phyloP scores from a whole-genome alignment of 2,329 filamentous ascomycete genomes.

The Aspergillus pseudoterreus region DNA sequence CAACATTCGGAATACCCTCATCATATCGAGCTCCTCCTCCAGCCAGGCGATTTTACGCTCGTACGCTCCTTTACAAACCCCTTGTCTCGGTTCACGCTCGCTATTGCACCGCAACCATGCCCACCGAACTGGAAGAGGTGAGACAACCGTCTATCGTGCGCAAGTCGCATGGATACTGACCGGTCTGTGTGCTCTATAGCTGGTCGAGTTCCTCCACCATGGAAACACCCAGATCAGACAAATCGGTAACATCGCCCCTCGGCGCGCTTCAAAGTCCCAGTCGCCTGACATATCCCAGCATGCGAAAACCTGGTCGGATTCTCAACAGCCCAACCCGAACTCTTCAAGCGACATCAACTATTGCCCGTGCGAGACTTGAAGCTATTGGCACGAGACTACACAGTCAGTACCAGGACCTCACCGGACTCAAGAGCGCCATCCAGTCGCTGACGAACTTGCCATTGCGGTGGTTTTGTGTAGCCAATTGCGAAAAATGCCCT shows the following conservation, averaged over 20 bases:
- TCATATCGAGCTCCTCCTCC: not conserved
- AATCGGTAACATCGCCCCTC: slow-evolving; percentile 52
- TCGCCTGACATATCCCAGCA: slow-evolving; percentile 47
- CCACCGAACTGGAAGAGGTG: slow-evolving; percentile 74
- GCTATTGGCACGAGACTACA: slow-evolving; percentile 77
- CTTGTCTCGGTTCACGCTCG: not conserved
- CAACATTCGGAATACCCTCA: slow-evolving; percentile 11
- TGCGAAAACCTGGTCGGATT: slow-evolving; percentile 85
- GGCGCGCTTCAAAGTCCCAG: not conserved
- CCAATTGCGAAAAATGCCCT: slow-evolving; percentile 90
- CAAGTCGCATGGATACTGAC: not conserved
- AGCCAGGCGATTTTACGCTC: not conserved
- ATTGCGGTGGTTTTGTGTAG: slow-evolving; percentile 39
- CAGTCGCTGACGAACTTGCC: not conserved
- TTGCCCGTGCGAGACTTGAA: slow-evolving; percentile 84
- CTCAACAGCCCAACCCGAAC: slow-evolving; percentile 66
- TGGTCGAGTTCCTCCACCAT: slow-evolving; percentile 85
- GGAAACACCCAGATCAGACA: slow-evolving; percentile 87
- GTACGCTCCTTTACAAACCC: not conserved
- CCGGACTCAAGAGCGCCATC: not conserved
- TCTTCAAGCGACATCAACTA: slow-evolving; percentile 81
- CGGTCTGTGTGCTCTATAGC: slow-evolving; percentile 5
- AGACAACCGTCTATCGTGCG: slow-evolving; percentile 1
- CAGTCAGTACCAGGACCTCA: slow-evolving; percentile 51
- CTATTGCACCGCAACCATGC: slow-evolving; percentile 51